Base-by-base conservation (phyloP, 2,329 filamentous ascomycete species). In the Daldinia sp. region DNA sequence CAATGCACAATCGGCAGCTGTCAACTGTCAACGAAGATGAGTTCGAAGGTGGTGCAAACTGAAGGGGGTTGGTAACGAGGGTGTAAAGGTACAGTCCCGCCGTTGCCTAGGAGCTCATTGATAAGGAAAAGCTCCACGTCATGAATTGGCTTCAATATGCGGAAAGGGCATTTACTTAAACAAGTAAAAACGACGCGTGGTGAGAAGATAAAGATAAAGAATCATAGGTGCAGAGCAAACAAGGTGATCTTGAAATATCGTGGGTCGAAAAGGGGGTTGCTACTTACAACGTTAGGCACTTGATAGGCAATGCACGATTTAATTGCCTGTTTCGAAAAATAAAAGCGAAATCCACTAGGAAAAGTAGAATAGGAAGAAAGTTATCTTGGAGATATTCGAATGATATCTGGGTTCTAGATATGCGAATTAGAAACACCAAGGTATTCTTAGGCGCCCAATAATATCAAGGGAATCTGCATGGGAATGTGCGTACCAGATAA, bases 371-470 rank as follows among this genome's bases (percentile, higher is more conserved):
- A 6, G 20, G 23, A 26, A 48, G 12, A 28, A 15, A 3, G 12
- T 28, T 28, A 28, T 28, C 44, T 26, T 26, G 44, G 28, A 4
- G 23, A 28, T 48, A 48, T 48, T 23, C 6, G 44, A 12, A 28
- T 48, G 12, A 46, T 48, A 26, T 48, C 13, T 48, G 44, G 3
- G 23, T 7, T 48, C 44, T 48, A 20, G 26, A 15, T 48, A 4
- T 48, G 23, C 26, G 26, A 26, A 26, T 48, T 48, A 48, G 23
- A 28, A 28, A 48, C 44, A 48, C 44, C 44, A 48, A 48, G 44
- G 44, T 26, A 28, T 28, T 48, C 44, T 28, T 28, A 48, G 2
- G 20, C 44, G 6, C 2, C 12, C 23, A 48, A 48, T 48, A 13
- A 48, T 15, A 48, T 48, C 13, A 12, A n/a, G 44, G 6, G 23